Evolutionary conservation across 495 filamentous ascomycete genomes (phyloP).

Genomic region (Cladorrhinum samala): DNA sequence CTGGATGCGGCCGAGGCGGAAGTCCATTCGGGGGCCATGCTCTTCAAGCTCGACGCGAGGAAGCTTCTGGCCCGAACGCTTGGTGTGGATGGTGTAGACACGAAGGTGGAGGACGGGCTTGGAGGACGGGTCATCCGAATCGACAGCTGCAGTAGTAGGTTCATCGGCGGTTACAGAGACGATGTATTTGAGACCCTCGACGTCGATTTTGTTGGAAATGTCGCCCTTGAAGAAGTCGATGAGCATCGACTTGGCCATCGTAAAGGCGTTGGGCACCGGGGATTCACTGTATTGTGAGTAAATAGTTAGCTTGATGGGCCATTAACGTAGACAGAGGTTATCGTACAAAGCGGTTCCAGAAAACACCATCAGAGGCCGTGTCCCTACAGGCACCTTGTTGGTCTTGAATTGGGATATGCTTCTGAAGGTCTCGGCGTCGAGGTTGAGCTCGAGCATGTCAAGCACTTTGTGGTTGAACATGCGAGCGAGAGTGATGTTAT

Average conservation of each 20-base stretch:
- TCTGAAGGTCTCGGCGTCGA: slow-evolving; percentile 62
- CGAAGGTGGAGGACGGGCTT: slow-evolving; percentile 74
- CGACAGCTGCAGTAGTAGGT: slow-evolving; percentile 27
- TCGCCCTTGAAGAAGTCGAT: slow-evolving; percentile 79
- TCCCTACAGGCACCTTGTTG: slow-evolving; percentile 70
- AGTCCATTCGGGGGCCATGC: slow-evolving; percentile 93
- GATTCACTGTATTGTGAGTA: slow-evolving; percentile 51
- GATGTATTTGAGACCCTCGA: slow-evolving; percentile 87
- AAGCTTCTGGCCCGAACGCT: slow-evolving; percentile 76
- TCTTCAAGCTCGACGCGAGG: slow-evolving; percentile 90
- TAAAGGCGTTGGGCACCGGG: slow-evolving; percentile 64
- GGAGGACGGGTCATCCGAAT: slow-evolving; percentile 43
- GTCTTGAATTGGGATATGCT: slow-evolving; percentile 73
- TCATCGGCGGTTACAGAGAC: slow-evolving; percentile 77
- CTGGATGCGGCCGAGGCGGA: slow-evolving; percentile 73
- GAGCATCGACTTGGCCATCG: slow-evolving; percentile 78
- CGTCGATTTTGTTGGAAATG: slow-evolving; percentile 71
- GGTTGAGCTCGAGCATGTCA: slow-evolving; percentile 85
- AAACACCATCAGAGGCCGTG: slow-evolving; percentile 84
- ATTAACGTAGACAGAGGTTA: background rate
- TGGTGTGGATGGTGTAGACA: slow-evolving; percentile 76
- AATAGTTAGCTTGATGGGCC: background rate
- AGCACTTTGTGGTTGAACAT: slow-evolving; percentile 79
- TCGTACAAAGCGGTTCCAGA: slow-evolving; percentile 64
- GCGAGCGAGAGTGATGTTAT: slow-evolving; percentile 76